Percentiles rank a stretch among this genome's conserved stretches.
Conservation (phyloP, 495 filamentous ascomycete genomes). For the Trichoderma erinaceum region DNA sequence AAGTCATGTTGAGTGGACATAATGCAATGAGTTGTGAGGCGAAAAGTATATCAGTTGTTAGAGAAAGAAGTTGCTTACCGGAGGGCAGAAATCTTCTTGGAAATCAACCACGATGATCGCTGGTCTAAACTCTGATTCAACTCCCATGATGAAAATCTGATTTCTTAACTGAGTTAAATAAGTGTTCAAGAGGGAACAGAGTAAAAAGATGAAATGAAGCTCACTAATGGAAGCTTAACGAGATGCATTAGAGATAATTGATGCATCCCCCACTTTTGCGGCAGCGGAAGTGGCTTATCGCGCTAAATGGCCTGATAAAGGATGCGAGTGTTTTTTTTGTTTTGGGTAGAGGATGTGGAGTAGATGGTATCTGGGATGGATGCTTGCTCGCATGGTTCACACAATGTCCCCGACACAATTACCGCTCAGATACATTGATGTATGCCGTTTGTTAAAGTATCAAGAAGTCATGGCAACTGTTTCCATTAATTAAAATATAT, state of each 20-base stretch:
- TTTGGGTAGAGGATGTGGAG: too few relatives aligned
- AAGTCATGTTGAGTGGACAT: background rate
- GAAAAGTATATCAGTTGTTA: background rate
- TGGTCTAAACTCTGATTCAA: slow-evolving; percentile 27
- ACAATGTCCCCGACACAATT: too few relatives aligned
- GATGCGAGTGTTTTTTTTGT: too few relatives aligned
- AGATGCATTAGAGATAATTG: too few relatives aligned
- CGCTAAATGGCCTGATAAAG: too few relatives aligned
- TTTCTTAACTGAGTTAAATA: background rate
- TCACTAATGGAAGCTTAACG: background rate
- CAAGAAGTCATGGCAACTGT: too few relatives aligned
- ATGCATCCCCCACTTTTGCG: too few relatives aligned
- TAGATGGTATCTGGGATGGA: too few relatives aligned
- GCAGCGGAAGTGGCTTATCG: too few relatives aligned
- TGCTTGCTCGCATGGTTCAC: too few relatives aligned
- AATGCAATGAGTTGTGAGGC: background rate
- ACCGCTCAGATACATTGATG: too few relatives aligned
- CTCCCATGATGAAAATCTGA: background rate
- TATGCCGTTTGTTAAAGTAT: too few relatives aligned
- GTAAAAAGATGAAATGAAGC: background rate
- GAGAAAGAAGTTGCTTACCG: slow-evolving; percentile 42
- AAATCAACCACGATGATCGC: slow-evolving; percentile 71
- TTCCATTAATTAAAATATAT: background rate
- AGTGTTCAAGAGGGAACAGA: background rate
- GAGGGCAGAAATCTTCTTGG: slow-evolving; percentile 95